Evolutionary conservation across 805 yeast species (phyloP).

Genomic region (Barnettozyma sp.): DNA sequence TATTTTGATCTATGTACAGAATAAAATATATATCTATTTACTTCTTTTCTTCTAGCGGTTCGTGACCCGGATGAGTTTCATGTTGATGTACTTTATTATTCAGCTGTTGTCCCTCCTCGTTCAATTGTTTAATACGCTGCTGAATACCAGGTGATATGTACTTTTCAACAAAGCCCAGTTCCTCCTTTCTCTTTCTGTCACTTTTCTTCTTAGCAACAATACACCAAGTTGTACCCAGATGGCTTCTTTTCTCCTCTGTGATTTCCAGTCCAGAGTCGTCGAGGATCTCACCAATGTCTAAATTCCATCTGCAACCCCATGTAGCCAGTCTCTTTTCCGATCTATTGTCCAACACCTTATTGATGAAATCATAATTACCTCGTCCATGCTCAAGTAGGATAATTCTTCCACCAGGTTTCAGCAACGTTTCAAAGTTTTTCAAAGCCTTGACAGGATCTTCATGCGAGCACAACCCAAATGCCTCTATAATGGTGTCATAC

Average conservation of each 20-base stretch:
- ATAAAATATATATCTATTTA: constrained; percentile 5
- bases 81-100: neutral
- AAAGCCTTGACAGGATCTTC: constrained; percentile 84
- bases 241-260: constrained; percentile 71
- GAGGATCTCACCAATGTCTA: constrained; percentile 84
- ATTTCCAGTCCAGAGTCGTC: constrained; percentile 80
- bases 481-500: constrained; percentile 89
- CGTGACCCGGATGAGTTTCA: too few relatives aligned
- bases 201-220: constrained; percentile 70
- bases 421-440: constrained; percentile 59
- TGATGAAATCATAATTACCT: constrained; percentile 70
- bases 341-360: constrained; percentile 71
- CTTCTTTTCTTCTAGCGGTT: constrained; percentile 1
- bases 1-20: constrained; percentile 1
- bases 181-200: constrained; percentile 45
- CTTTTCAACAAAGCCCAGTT: constrained; percentile 44
- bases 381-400: constrained; percentile 90
- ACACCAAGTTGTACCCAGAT: constrained; percentile 91
- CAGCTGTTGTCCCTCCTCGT: constrained; percentile 9
- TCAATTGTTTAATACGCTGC: constrained; percentile 19
- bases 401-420: constrained; percentile 87
- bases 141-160: constrained; percentile 36
- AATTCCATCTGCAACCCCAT: constrained; percentile 98
- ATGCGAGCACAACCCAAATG: constrained; percentile 94
- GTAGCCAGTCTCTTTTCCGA: constrained; percentile 77